Percentiles rank a stretch among this genome's conserved stretches.
These are phyloP conservation scores for Dactylellina haptotyla DNA, from an alignment of 2,329 filamentous ascomycete species.

Conservation along the genomic window DNA sequence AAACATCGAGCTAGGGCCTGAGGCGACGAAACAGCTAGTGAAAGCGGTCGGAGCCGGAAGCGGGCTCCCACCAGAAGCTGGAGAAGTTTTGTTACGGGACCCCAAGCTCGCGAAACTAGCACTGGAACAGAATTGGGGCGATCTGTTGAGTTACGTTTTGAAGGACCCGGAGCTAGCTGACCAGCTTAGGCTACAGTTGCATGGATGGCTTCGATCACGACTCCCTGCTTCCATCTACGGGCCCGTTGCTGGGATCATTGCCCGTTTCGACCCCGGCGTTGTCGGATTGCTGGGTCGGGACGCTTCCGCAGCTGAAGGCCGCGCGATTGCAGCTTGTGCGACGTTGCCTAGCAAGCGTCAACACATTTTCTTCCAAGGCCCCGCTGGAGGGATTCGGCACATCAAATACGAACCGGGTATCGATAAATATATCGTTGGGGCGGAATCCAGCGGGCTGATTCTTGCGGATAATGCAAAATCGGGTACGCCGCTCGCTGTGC, in stretches of 20 bases:
- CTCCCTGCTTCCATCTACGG: not conserved
- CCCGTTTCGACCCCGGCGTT: not conserved
- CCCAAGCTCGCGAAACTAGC: no score
- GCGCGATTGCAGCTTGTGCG: slow-evolving; percentile 5
- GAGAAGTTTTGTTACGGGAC: no score
- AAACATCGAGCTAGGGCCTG: no score
- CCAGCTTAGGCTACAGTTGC: not conserved
- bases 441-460: not conserved
- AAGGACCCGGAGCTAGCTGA: no score
- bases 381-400: not conserved
- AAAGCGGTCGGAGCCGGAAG: no score
- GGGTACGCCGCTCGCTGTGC: slow-evolving; percentile 1
- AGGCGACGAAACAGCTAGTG: no score
- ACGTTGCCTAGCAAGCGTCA: slow-evolving; percentile 3
- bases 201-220: not conserved
- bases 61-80: no score
- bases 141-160: no score
- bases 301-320: not conserved
- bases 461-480: slow-evolving; percentile 11
- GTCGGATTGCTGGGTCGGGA: not conserved
- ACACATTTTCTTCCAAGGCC: slow-evolving; percentile 16
- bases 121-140: no score
- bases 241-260: not conserved
- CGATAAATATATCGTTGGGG: not conserved
- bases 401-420: slow-evolving; percentile 1